These are phyloP conservation scores for Eutrema salsugineum DNA, from an alignment of 441 rosid species.

Conservation along the genomic window DNA sequence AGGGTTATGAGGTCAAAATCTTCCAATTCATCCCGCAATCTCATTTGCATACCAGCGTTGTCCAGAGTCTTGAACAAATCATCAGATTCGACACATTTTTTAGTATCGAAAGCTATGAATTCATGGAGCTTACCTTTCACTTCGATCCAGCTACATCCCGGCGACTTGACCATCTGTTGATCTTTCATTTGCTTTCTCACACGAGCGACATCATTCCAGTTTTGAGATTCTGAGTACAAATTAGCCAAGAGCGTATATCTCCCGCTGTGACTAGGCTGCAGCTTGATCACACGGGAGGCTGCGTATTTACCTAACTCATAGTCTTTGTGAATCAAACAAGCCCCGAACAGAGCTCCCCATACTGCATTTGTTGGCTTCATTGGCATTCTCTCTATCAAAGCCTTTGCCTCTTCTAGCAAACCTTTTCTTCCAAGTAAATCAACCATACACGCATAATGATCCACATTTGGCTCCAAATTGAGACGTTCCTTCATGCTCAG, in stretches of 20 bases:
- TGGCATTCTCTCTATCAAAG: constrained; percentile 35
- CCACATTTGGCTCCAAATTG: constrained; percentile 36
- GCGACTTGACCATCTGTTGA: constrained; percentile 3
- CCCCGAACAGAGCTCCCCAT: constrained; percentile 43
- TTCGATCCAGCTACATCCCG: constrained; percentile 18
- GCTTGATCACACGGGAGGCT: constrained; percentile 37
- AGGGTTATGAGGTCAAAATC: constrained; percentile 6
- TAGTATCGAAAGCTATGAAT: not conserved
- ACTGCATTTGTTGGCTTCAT: constrained; percentile 32
- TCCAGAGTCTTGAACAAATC: constrained; percentile 20
- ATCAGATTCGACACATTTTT: not conserved
- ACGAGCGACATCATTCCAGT: constrained; percentile 38
- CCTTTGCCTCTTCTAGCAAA: constrained; percentile 36
- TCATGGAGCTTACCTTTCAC: constrained; percentile 10
- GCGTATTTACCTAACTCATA: constrained; percentile 39
- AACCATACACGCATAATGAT: constrained; percentile 47
- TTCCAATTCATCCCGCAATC: not conserved
- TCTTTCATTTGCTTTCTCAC: constrained; percentile 40
- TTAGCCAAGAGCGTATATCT: constrained; percentile 42
- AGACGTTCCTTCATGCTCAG: constrained; percentile 30
- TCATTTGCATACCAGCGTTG: constrained; percentile 2
- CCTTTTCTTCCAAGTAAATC: constrained; percentile 46
- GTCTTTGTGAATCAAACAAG: constrained; percentile 35
- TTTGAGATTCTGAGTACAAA: constrained; percentile 32
- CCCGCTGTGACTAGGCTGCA: constrained; percentile 48